Evolutionary conservation across 1,284 basidiomycete species (phyloP).

Genomic region (Sanghuangporus weigelae): DNA sequence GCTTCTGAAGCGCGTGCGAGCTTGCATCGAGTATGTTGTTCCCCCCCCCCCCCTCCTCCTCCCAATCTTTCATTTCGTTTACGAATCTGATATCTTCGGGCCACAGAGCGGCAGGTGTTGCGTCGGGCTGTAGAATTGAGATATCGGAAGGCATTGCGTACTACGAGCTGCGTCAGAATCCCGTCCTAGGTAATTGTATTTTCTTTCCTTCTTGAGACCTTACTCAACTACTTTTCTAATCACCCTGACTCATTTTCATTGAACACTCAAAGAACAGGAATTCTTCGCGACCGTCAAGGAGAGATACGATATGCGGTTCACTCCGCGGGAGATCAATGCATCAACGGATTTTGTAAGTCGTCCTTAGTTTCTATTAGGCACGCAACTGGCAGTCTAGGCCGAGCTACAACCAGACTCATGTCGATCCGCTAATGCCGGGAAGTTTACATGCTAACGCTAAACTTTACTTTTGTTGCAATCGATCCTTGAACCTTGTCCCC

Average conservation of each 20-base stretch:
- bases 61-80: background rate
- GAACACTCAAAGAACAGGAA: conserved; percentile 40
- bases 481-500: background rate
- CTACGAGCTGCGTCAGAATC: conserved; percentile 64
- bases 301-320: conserved; percentile 46
- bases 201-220: too few species aligned
- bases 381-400: background rate
- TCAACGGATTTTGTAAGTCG: conserved; percentile 67
- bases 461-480: background rate
- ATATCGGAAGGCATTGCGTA: conserved; percentile 35
- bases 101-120: conserved; percentile 61
- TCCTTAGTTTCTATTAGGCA: too few species aligned
- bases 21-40: conserved; percentile 63
- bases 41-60: background rate
- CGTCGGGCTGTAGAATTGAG: conserved; percentile 63
- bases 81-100: background rate
- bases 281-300: conserved; percentile 48
- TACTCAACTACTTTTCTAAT: background rate
- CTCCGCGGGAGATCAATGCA: conserved; percentile 51
- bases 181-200: conserved; percentile 41
- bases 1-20: conserved; percentile 53
- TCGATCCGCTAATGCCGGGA: background rate
- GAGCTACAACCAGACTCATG: background rate
- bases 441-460: background rate
- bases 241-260: background rate